phyloP scores from a whole-genome alignment of 2,329 filamentous ascomycete species.

The Calonectria fujianensis region DNA sequence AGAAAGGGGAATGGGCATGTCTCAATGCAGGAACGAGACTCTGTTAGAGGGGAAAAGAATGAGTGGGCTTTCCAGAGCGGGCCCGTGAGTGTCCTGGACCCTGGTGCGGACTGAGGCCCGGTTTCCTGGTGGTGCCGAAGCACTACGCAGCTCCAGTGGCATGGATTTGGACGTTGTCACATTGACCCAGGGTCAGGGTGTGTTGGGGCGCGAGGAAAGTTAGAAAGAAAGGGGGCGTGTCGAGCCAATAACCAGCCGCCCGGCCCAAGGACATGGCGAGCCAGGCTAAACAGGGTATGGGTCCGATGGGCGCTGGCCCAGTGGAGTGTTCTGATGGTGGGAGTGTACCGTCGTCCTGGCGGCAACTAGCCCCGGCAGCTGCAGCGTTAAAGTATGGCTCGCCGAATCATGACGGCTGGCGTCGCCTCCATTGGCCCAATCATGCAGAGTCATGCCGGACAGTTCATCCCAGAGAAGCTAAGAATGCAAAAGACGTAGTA shows the following conservation, averaged over 20 bases:
- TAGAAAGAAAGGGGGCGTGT: slow-evolving; percentile 43
- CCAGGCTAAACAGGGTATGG: slow-evolving; percentile 50
- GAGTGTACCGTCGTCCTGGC: slow-evolving; percentile 46
- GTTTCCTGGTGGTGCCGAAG: slow-evolving; percentile 50
- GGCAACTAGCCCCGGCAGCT: slow-evolving; percentile 53
- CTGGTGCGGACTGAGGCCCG: slow-evolving; percentile 46
- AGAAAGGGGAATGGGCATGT: slow-evolving; percentile 60
- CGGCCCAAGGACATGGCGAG: slow-evolving; percentile 46
- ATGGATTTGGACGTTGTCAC: slow-evolving; percentile 55
- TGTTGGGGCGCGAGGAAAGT: slow-evolving; percentile 49
- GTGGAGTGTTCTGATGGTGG: slow-evolving; percentile 44
- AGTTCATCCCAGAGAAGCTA: slow-evolving; percentile 34
- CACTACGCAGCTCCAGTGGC: slow-evolving; percentile 45
- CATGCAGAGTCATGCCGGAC: slow-evolving; percentile 35
- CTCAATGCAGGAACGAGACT: slow-evolving; percentile 63
- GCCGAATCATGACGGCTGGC: slow-evolving; percentile 45
- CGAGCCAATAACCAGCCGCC: slow-evolving; percentile 50
- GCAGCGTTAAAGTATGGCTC: slow-evolving; percentile 45
- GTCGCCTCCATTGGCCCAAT: slow-evolving; percentile 43
- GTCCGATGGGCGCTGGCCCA: slow-evolving; percentile 48
- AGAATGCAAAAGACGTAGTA: slow-evolving; percentile 28
- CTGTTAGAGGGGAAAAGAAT: slow-evolving; percentile 48
- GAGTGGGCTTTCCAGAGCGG: slow-evolving; percentile 49
- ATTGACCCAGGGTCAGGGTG: slow-evolving; percentile 47
- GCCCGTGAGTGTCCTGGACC: slow-evolving; percentile 46